Evolutionary conservation across 371 early-diverging fungal genomes (phyloP).

Genomic region (Rhizopus stolonifer): DNA sequence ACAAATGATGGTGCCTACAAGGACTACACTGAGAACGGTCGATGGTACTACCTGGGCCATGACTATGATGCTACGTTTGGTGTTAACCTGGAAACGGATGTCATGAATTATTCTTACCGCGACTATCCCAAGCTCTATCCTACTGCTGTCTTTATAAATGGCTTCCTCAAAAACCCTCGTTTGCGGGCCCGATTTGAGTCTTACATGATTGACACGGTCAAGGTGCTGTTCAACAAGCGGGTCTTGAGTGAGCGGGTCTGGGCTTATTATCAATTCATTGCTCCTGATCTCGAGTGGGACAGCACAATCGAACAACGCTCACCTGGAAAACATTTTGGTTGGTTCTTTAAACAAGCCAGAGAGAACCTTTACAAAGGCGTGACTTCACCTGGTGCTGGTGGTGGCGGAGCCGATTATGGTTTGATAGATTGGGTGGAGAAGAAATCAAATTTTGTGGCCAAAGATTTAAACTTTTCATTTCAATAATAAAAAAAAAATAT

Average conservation of each 20-base stretch:
- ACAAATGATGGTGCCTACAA: conserved; percentile 58
- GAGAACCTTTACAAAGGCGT: conserved; percentile 41
- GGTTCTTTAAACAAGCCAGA: conserved; percentile 40
- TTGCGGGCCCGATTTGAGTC: conserved; percentile 38
- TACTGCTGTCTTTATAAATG: conserved; percentile 48
- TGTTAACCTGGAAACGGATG: conserved; percentile 39
- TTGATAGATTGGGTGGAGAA: conserved; percentile 43
- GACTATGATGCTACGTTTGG: conserved; percentile 60
- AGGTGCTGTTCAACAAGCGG: conserved; percentile 50
- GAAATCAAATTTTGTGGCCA: conserved; percentile 28
- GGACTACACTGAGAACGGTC: conserved; percentile 39
- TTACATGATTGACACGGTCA: conserved; percentile 48
- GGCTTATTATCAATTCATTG: conserved; percentile 48
- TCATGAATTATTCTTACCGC: conserved; percentile 40
- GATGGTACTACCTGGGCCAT: conserved; percentile 54
- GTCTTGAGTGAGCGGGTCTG: conserved; percentile 46
- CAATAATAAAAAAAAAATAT: conserved; percentile 12
- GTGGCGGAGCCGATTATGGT: conserved; percentile 51
- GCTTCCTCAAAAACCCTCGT: conserved; percentile 43
- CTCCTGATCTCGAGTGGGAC: conserved; percentile 55
- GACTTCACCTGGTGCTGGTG: conserved; percentile 20
- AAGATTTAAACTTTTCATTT: conserved; percentile 38
- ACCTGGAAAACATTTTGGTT: conserved; percentile 49
- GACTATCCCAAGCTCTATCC: conserved; percentile 33
- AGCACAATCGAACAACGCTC: conserved; percentile 53